Evolutionary conservation across 2,329 filamentous ascomycete genomes (phyloP).

Genomic region (Dactylellina drechsleri): DNA sequence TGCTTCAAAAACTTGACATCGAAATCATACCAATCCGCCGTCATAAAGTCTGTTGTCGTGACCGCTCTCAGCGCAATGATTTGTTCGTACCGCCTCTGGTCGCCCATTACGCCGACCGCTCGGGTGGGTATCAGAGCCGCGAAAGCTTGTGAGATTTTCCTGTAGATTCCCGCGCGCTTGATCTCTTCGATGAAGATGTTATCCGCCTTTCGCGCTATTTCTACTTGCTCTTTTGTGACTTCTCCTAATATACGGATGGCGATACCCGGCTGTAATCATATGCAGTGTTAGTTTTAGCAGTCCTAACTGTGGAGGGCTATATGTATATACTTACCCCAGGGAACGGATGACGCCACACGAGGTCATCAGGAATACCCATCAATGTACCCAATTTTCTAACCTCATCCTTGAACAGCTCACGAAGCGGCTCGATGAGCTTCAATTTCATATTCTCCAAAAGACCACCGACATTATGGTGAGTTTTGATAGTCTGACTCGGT

Average conservation of each 20-base stretch:
- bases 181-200: constrained; percentile 82
- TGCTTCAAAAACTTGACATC: constrained; percentile 72
- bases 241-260: constrained; percentile 85
- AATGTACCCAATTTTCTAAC: constrained; percentile 75
- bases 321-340: constrained; percentile 65
- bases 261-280: constrained; percentile 68
- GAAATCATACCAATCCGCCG: constrained; percentile 75
- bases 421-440: constrained; percentile 80
- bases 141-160: constrained; percentile 76
- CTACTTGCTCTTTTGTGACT: constrained; percentile 80
- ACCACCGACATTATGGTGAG: constrained; percentile 77
- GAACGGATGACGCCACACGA: constrained; percentile 82
- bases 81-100: constrained; percentile 74
- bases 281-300: too few species aligned
- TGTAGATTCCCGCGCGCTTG: constrained; percentile 75
- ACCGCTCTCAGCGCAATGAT: constrained; percentile 72
- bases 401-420: constrained; percentile 75
- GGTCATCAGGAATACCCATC: constrained; percentile 76
- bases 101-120: constrained; percentile 75
- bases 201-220: constrained; percentile 81
- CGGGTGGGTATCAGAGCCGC: constrained; percentile 74
- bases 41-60: constrained; percentile 76
- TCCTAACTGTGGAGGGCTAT: too few species aligned
- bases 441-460: constrained; percentile 71
- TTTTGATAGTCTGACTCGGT: constrained; percentile 77